A percentile compares a stretch with the other conserved stretches of the same genome.
Evolutionary conservation across 2,329 filamentous ascomycete species (phyloP).

Genomic region (Neonectria ditissima): DNA sequence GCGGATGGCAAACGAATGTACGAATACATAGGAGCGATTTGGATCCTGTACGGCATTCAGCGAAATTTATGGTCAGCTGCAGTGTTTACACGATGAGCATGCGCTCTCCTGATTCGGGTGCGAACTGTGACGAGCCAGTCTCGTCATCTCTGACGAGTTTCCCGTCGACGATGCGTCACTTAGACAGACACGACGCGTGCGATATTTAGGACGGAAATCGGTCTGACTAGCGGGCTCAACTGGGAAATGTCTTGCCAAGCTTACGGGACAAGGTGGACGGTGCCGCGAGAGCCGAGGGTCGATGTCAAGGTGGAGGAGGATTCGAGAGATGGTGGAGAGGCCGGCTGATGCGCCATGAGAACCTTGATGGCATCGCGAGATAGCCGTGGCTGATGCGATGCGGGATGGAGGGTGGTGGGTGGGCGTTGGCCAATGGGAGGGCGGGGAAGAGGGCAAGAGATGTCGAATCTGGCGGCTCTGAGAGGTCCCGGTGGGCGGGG

Average conservation of each 20-base stretch:
- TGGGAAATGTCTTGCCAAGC: slow-evolving; percentile 3
- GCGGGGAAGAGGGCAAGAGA: neutral
- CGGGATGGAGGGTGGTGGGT: neutral
- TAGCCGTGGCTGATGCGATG: slow-evolving; percentile 36
- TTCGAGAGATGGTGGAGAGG: slow-evolving; percentile 21
- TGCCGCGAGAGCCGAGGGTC: slow-evolving; percentile 41
- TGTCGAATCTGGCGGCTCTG: slow-evolving; percentile 13
- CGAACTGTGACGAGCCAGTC: neutral
- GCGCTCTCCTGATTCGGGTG: neutral
- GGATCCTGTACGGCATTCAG: neutral
- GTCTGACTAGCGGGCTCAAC: slow-evolving; percentile 14
- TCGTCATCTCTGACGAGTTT: slow-evolving; percentile 2
- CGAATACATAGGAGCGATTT: neutral
- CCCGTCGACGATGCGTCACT: slow-evolving; percentile 12
- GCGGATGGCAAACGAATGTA: neutral
- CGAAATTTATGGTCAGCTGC: neutral
- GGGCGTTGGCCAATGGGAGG: slow-evolving; percentile 35
- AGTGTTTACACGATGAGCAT: neutral
- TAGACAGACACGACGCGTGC: slow-evolving; percentile 5
- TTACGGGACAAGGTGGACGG: slow-evolving; percentile 11
- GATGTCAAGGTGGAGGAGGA: slow-evolving; percentile 19
- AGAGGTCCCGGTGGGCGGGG: slow-evolving; percentile 18
- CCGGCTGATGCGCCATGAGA: slow-evolving; percentile 34
- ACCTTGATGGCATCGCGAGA: slow-evolving; percentile 43
- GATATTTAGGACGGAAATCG: neutral